Evolutionary conservation across 2,329 filamentous ascomycete genomes (phyloP).

Genomic region (Ambrosiella beaveri): DNA sequence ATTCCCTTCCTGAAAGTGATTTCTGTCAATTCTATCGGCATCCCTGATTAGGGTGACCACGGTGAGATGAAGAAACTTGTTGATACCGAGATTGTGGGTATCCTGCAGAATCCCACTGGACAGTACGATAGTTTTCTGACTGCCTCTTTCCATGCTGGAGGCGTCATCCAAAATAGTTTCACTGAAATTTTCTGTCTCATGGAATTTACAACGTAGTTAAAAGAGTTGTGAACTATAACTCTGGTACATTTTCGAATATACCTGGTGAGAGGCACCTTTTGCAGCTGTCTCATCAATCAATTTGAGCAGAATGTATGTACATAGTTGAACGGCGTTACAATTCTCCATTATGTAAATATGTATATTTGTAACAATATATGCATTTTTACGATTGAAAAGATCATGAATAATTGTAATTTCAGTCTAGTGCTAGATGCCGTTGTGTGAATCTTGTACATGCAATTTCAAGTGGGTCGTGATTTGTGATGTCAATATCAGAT

Average conservation of each 20-base stretch:
- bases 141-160: slow-evolving; percentile 43
- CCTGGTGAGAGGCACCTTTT: slow-evolving; percentile 27
- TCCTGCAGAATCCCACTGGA: slow-evolving; percentile 19
- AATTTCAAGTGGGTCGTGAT: no score
- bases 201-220: slow-evolving; percentile 34
- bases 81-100: slow-evolving; percentile 24
- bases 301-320: not conserved
- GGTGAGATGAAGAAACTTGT: slow-evolving; percentile 22
- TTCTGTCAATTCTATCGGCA: slow-evolving; percentile 23
- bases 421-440: not conserved
- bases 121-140: slow-evolving; percentile 41
- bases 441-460: no score
- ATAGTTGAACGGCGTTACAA: not conserved
- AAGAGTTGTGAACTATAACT: slow-evolving; percentile 36
- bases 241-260: slow-evolving; percentile 34
- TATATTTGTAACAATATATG: not conserved
- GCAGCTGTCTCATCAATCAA: not conserved
- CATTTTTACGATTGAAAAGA: not conserved
- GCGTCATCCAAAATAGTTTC: slow-evolving; percentile 35
- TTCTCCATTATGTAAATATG: not conserved
- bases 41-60: slow-evolving; percentile 15
- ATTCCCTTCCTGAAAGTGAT: slow-evolving; percentile 21
- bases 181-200: slow-evolving; percentile 28
- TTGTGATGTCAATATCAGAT: no score
- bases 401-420: not conserved